Conservation (phyloP, 2,329 filamentous ascomycete species). For the Ophiostoma piceae region DNA sequence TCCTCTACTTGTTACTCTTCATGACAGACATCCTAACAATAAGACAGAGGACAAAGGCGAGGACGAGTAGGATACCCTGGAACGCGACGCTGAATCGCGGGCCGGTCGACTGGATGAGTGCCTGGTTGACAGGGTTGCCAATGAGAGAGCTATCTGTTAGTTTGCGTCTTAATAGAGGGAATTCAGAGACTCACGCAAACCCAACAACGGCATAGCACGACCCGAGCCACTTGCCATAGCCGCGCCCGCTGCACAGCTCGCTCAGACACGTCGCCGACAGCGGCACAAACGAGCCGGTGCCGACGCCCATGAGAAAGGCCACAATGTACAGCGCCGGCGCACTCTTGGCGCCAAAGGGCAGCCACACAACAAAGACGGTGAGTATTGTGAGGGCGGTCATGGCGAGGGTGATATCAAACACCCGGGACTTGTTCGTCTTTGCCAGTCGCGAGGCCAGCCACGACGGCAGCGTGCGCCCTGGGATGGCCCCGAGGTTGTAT, state of each 20-base stretch:
- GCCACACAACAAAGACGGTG: slow-evolving; percentile 28
- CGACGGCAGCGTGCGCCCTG: slow-evolving; percentile 30
- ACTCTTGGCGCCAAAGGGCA: slow-evolving; percentile 30
- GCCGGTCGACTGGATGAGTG: slow-evolving; percentile 27
- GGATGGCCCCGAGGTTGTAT: slow-evolving; percentile 33
- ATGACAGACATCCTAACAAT: not conserved
- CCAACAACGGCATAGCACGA: slow-evolving; percentile 31
- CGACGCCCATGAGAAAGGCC: slow-evolving; percentile 31
- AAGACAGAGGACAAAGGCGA: not conserved
- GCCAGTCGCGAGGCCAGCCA: slow-evolving; percentile 27
- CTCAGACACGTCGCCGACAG: slow-evolving; percentile 32
- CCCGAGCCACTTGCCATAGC: slow-evolving; percentile 32
- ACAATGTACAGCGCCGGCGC: slow-evolving; percentile 29
- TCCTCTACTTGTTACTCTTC: not conserved
- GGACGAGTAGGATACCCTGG: not conserved
- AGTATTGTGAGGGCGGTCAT: not conserved
- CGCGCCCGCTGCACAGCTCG: slow-evolving; percentile 29
- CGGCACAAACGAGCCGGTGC: slow-evolving; percentile 32
- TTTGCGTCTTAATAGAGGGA: too few relatives aligned
- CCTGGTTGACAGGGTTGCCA: slow-evolving; percentile 29
- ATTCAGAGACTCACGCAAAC: too few relatives aligned
- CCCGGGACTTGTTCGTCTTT: not conserved
- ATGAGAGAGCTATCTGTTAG: slow-evolving; percentile 23
- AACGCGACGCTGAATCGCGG: slow-evolving; percentile 17
- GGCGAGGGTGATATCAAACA: not conserved